Percentiles rank a stretch among this genome's conserved stretches.
Conservation (phyloP, 345 rosid species). For the Noccaea bulbosa region DNA sequence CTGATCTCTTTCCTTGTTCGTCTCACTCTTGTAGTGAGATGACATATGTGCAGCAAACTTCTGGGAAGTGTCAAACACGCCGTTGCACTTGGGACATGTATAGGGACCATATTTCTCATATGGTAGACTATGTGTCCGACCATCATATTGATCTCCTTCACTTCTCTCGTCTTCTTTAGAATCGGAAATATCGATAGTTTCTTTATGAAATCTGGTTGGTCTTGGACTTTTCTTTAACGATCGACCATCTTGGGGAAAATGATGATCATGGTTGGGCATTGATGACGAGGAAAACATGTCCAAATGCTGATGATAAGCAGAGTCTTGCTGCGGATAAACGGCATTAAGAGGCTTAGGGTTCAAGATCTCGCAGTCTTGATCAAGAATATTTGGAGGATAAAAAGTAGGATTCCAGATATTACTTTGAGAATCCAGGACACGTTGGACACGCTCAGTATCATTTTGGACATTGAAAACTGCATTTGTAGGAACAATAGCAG, state of each 20-base stretch:
- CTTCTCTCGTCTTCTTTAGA: background rate
- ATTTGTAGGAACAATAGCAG: slow-evolving; percentile 22
- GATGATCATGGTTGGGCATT: background rate
- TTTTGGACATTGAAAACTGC: background rate
- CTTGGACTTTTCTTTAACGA: background rate
- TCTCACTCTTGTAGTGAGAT: slow-evolving; percentile 32
- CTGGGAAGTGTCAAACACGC: slow-evolving; percentile 34
- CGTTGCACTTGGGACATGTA: slow-evolving; percentile 31
- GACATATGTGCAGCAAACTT: slow-evolving; percentile 33
- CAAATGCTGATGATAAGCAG: background rate
- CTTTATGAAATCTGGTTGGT: background rate
- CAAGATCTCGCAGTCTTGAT: background rate
- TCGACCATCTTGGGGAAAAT: background rate
- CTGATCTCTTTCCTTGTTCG: background rate
- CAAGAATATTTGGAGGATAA: background rate
- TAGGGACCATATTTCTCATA: slow-evolving; percentile 34
- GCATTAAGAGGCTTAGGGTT: slow-evolving; percentile 13
- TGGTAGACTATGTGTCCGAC: slow-evolving; percentile 33
- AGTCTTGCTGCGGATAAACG: background rate
- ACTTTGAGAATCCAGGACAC: background rate
- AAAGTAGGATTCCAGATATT: background rate
- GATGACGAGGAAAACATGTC: slow-evolving; percentile 7
- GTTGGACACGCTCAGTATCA: background rate
- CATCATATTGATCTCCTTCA: slow-evolving; percentile 12
- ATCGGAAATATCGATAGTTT: background rate